Evolutionary conservation across 2,329 filamentous ascomycete genomes (phyloP).

Genomic region (Fusarium succisae): DNA sequence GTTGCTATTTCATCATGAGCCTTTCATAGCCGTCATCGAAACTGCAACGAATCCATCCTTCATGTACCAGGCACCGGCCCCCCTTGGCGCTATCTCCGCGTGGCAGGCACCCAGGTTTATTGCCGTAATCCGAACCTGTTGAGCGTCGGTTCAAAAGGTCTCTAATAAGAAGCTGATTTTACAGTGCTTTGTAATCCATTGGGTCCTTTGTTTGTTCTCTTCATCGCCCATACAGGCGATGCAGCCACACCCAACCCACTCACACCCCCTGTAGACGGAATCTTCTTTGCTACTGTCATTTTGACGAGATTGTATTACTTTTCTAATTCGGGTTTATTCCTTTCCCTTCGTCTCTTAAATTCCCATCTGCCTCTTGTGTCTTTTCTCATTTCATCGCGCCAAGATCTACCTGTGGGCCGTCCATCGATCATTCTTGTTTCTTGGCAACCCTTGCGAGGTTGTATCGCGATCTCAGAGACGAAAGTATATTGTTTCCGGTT

Average conservation of each 20-base stretch:
- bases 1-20: background rate
- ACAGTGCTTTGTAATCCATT: constrained; percentile 36
- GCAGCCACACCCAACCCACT: constrained; percentile 23
- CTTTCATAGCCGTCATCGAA: constrained; percentile 25
- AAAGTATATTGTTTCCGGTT: constrained; percentile 15
- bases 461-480: constrained; percentile 3
- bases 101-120: constrained; percentile 8
- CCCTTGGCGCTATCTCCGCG: constrained; percentile 19
- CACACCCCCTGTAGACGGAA: background rate
- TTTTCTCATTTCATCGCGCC: background rate
- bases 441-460: constrained; percentile 10
- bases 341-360: constrained; percentile 17
- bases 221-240: constrained; percentile 15
- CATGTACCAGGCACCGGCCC: background rate
- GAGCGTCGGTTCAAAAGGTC: background rate
- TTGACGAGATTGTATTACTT: constrained; percentile 20
- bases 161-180: background rate
- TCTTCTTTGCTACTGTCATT: constrained; percentile 20
- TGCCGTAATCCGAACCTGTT: constrained; percentile 33
- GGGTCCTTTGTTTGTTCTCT: constrained; percentile 6
- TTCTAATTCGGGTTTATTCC: constrained; percentile 3
- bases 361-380: background rate
- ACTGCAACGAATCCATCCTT: background rate
- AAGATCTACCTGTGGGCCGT: constrained; percentile 5
- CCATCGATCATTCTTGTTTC: constrained; percentile 2